phyloP scores from a whole-genome alignment of 371 early-diverging fungal species.

The Syncephalastrum contaminatum region DNA sequence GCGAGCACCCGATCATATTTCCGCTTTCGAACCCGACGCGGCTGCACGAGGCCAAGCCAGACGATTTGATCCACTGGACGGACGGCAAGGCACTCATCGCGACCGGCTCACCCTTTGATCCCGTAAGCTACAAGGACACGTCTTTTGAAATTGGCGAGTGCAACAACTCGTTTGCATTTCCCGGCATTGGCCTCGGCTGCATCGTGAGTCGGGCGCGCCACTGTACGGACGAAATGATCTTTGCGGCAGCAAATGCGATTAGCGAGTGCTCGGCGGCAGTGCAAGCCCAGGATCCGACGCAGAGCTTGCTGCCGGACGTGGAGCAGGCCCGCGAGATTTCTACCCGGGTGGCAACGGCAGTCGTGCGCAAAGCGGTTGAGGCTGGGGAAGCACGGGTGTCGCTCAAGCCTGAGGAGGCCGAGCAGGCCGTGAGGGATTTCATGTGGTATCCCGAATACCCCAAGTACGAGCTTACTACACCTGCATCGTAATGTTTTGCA shows the following conservation, averaged over 20 bases:
- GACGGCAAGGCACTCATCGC: conserved; percentile 26
- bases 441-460: conserved; percentile 23
- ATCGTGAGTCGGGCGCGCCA: conserved; percentile 11
- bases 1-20: conserved; percentile 26
- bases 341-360: conserved; percentile 12
- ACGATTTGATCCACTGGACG: conserved; percentile 19
- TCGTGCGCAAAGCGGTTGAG: conserved; percentile 9
- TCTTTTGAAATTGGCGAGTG: conserved; percentile 21
- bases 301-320: conserved; percentile 13
- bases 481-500: too few species aligned
- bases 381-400: conserved; percentile 5
- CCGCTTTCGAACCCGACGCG: conserved; percentile 35
- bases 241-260: conserved; percentile 16
- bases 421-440: conserved; percentile 8
- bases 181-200: conserved; percentile 36
- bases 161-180: conserved; percentile 31
- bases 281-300: conserved; percentile 10
- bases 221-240: conserved; percentile 20
- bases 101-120: conserved; percentile 33
- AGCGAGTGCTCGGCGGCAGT: conserved; percentile 15
- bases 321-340: conserved; percentile 13
- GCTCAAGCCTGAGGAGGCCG: conserved; percentile 2
- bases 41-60: conserved; percentile 16
- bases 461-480: conserved; percentile 5
- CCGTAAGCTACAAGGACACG: conserved; percentile 18